Base-by-base conservation (phyloP, 2,329 filamentous ascomycete species). In the Penicillium corylophilum region DNA sequence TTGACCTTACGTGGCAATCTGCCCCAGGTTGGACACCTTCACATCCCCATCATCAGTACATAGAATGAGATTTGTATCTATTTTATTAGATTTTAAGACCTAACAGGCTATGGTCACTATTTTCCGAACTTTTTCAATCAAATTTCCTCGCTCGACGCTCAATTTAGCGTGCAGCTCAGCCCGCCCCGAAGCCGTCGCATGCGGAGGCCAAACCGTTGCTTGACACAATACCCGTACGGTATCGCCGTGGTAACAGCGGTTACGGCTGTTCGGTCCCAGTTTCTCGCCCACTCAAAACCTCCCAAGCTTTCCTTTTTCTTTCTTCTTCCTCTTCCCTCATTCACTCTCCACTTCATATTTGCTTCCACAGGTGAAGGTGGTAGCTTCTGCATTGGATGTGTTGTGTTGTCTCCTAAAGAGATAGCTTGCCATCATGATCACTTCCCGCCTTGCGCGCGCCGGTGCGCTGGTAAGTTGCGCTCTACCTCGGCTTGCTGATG, bases 401-500 rank as follows among this genome's bases (percentile, higher is more conserved):
- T 66, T 64, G 64, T 68, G 66, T 63, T 60, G 63, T 64, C 61
- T 65, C 68, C 64, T 63, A 65, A 69, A 72, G 68, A 69, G 68
- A 71, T 65, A 50, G 50, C 54, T 68, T 66, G 66, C 61, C 69
- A 75, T 66, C 64, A 77, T 77, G 75, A 74, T 77, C 66, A 74
- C 74, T 64, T 69, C 73, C 61, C 70, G 72, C 70, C 69, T 77
- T 61, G 69, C 73, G 69, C 75, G 75, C 68, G 65, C 71, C 61
- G 72, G 73, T 72, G 73, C 70, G 69, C 69, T 77, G 73, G 74
- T 77, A 73, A 61, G 75, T 73, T 53, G 22, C 38, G 36, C 52
- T 48, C 52, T 53, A 35, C 41, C 35, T 43, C 40, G 44, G 41
- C 51, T 50, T 46, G 44, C 45, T 46, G 42, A 51, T 50, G 40